phyloP scores from a whole-genome alignment of 164 flowering plant species.

The Dillenia suffruticosa region DNA sequence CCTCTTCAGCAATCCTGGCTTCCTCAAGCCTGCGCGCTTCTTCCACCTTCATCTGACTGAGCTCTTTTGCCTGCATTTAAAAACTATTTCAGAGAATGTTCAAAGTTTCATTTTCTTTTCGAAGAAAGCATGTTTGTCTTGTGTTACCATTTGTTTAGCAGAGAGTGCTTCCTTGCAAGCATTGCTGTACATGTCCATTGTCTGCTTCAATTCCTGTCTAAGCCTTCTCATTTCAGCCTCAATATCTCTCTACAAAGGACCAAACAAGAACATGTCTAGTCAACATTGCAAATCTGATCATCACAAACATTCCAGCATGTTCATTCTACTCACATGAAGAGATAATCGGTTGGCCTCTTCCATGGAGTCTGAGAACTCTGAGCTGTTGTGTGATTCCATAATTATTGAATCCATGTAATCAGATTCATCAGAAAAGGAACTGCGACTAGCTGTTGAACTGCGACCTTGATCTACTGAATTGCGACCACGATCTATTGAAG shows the following conservation, averaged over 20 bases:
- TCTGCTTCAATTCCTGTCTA: conserved; percentile 61
- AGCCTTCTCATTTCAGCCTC: conserved; percentile 69
- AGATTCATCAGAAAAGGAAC: conserved; percentile 25
- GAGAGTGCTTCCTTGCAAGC: conserved; percentile 73
- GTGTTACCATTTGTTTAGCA: conserved; percentile 55
- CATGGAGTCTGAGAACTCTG: conserved; percentile 24
- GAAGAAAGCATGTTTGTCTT: neutral
- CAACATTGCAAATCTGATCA: too few species aligned
- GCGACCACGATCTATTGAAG: too few species aligned
- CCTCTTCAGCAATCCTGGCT: conserved; percentile 49
- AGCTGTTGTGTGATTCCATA: conserved; percentile 35
- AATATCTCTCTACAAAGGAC: conserved; percentile 29
- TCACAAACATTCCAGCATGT: neutral
- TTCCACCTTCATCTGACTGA: conserved; percentile 46
- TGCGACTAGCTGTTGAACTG: conserved; percentile 1
- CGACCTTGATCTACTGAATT: neutral
- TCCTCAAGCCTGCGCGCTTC: conserved; percentile 51
- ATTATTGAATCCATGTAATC: conserved; percentile 9
- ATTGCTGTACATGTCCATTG: conserved; percentile 70
- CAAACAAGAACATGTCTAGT: neutral
- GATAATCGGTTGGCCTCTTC: conserved; percentile 8
- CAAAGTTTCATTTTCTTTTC: neutral
- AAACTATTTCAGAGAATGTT: neutral
- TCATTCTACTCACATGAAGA: conserved; percentile 16
- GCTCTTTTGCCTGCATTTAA: conserved; percentile 46